These are phyloP conservation scores for Infundibulicybe gibba DNA, from an alignment of 768 basidiomycete genomes.

Conservation along the genomic window DNA sequence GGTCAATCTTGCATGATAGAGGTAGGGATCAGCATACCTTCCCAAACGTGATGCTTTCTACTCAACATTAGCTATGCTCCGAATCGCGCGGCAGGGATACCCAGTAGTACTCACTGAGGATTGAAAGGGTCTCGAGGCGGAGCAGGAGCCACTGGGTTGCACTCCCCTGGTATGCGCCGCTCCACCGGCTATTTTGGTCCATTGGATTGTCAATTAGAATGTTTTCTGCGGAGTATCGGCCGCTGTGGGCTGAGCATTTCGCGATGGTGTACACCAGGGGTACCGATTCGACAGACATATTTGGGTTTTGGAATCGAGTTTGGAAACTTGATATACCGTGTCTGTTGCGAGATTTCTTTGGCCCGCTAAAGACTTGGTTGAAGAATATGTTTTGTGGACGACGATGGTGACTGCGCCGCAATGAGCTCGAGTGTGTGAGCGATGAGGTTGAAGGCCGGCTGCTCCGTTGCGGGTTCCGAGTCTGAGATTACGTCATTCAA, in stretches of 20 bases:
- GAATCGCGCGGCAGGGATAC: conserved; percentile 4
- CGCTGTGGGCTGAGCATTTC: conserved; percentile 68
- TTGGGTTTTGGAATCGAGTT: too few species aligned
- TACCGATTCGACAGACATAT: conserved; percentile 11
- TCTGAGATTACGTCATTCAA: too few species aligned
- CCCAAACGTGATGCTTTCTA: conserved; percentile 76
- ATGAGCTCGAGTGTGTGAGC: too few species aligned
- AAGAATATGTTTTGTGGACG: too few species aligned
- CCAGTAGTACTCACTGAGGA: conserved; percentile 51
- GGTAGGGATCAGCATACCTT: conserved; percentile 43
- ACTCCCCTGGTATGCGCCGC: conserved; percentile 57
- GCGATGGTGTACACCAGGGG: conserved; percentile 48
- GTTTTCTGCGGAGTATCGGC: conserved; percentile 64
- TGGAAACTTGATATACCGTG: too few species aligned
- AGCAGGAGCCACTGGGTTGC: conserved; percentile 71
- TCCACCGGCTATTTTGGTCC: conserved; percentile 75
- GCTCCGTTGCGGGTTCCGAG: too few species aligned
- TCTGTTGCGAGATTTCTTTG: too few species aligned
- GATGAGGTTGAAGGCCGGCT: too few species aligned
- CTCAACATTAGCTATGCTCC: not conserved
- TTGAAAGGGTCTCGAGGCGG: conserved; percentile 50
- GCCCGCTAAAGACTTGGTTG: too few species aligned
- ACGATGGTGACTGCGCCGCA: too few species aligned
- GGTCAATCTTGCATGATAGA: conserved; percentile 1
- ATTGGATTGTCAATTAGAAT: conserved; percentile 60